phyloP scores from a whole-genome alignment of 345 rosid species.

The Populus ilicifolia region DNA sequence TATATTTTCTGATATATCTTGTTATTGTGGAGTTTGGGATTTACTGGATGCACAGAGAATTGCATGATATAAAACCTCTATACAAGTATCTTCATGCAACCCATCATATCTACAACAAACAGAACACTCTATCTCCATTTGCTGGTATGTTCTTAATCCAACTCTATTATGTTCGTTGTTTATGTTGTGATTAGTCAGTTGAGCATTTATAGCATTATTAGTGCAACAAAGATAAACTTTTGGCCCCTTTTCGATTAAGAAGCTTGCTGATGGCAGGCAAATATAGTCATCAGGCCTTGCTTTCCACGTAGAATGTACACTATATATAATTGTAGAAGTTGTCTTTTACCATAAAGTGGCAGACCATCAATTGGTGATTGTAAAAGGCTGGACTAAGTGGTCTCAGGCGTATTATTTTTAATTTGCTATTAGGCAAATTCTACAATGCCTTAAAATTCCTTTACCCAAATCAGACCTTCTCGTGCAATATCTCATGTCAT shows the following conservation, averaged over 20 bases:
- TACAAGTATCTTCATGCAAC: slow-evolving; percentile 88
- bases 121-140: slow-evolving; percentile 91
- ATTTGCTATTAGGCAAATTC: not conserved
- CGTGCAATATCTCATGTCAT: not conserved
- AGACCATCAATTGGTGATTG: no score
- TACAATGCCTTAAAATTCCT: not conserved
- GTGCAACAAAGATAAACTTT: not conserved
- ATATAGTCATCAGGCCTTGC: not conserved
- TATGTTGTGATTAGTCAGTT: not conserved
- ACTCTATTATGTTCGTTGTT: not conserved
- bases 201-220: not conserved
- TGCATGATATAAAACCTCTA: slow-evolving; percentile 89
- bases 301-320: not conserved
- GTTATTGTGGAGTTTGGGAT: slow-evolving; percentile 80
- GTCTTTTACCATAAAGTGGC: not conserved
- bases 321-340: not conserved
- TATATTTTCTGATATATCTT: slow-evolving; percentile 51
- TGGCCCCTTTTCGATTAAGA: not conserved
- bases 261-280: not conserved
- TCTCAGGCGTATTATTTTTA: no score
- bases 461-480: not conserved
- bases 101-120: slow-evolving; percentile 96
- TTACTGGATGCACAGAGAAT: slow-evolving; percentile 93
- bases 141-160: slow-evolving; percentile 57
- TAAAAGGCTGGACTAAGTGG: not conserved